Percentiles rank a stretch among this genome's conserved stretches.
Evolutionary conservation across 2,329 filamentous ascomycete species (phyloP).

Genomic region (Phialophora macrospora): DNA sequence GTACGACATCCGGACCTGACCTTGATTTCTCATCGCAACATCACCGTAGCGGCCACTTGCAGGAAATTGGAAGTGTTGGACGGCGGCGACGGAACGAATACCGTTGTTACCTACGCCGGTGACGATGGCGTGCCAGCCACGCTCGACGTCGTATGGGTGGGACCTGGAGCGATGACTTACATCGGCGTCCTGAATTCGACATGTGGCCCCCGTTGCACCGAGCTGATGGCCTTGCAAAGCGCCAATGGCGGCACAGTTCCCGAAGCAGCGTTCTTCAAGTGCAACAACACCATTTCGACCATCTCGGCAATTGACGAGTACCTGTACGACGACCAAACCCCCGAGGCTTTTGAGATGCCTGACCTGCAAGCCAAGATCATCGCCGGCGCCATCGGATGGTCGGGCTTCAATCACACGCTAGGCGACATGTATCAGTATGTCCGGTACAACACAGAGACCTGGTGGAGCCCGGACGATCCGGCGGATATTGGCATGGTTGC

Average conservation of each 20-base stretch:
- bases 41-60: conserved; percentile 28
- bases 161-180: conserved; percentile 34
- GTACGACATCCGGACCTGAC: conserved; percentile 23
- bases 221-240: conserved; percentile 34
- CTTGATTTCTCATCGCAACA: conserved; percentile 28
- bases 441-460: conserved; percentile 30
- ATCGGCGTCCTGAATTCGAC: conserved; percentile 33
- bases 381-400: conserved; percentile 38
- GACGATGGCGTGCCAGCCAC: conserved; percentile 12
- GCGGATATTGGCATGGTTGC: conserved; percentile 22
- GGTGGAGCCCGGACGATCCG: conserved; percentile 29
- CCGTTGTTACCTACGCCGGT: conserved; percentile 28
- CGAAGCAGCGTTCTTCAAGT: conserved; percentile 32
- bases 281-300: conserved; percentile 33
- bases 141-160: conserved; percentile 26
- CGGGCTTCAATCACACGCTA: conserved; percentile 29
- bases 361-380: conserved; percentile 34
- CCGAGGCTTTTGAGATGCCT: conserved; percentile 29
- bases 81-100: conserved; percentile 26
- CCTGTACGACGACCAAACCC: conserved; percentile 12
- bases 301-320: conserved; percentile 30
- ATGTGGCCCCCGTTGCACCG: conserved; percentile 37
- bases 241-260: conserved; percentile 25
- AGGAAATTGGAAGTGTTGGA: conserved; percentile 18
- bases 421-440: conserved; percentile 29